These are phyloP conservation scores for Chamaecyparis obtusa DNA, from an alignment of 75 land plant genomes.

Conservation along the genomic window DNA sequence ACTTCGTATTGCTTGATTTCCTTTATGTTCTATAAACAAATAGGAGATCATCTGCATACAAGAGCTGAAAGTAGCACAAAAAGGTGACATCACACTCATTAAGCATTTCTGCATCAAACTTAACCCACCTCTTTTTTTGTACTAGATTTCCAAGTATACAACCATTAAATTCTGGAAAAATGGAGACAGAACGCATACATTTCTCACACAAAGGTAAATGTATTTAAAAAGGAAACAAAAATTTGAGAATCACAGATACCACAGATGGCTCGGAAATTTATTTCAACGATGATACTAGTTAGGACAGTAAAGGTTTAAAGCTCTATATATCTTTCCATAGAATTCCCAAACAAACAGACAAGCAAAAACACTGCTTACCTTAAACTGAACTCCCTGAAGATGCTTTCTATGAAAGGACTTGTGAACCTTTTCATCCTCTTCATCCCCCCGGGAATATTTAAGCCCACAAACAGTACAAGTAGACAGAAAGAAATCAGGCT, in stretches of 20 bases:
- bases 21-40: not conserved
- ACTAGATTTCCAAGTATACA: not conserved
- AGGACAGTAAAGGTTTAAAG: not conserved
- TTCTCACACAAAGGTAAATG: not conserved
- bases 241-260: not conserved
- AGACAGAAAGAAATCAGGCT: conserved; percentile 74
- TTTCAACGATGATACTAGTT: not conserved
- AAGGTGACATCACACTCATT: conserved; percentile 2
- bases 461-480: conserved; percentile 74
- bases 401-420: conserved; percentile 64
- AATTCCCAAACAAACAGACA: not conserved
- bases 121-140: not conserved
- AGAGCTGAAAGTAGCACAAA: not conserved
- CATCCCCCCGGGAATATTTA: conserved; percentile 73
- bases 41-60: not conserved
- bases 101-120: not conserved
- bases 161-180: not conserved
- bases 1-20: not conserved
- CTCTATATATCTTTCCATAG: not conserved
- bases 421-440: conserved; percentile 76
- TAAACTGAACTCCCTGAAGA: conserved; percentile 70
- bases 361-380: conserved; percentile 33
- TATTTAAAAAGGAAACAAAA: not conserved
- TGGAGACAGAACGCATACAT: not conserved
- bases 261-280: not conserved